Base-by-base conservation (phyloP, 768 basidiomycete genomes). In the Hericium erinaceus region DNA sequence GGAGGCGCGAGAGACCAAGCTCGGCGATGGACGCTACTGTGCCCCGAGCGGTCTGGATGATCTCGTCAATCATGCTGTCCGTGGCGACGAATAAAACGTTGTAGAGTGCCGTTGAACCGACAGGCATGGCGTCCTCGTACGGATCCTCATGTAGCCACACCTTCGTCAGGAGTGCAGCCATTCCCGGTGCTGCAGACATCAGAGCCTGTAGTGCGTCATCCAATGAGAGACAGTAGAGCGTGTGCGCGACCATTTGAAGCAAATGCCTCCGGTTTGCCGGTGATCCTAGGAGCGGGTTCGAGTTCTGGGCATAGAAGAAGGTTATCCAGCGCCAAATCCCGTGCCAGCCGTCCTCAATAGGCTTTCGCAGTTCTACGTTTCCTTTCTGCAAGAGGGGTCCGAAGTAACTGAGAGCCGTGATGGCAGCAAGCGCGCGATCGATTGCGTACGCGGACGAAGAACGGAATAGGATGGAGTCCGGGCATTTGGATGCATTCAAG, bases 311-410 rank as follows among this genome's bases (percentile, higher is more conserved):
- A 63, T 65, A 69, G 46, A 75, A 66, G 62, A 66, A 74, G 1
- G 62, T 63, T 50, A 70, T 69, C 73, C 74, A 74, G 58, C 72
- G 70, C 64, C 68, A 74, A 15, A 72, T 62, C 11, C 68, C 71
- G 1, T 68, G 70, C 73, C 73, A 75, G 4, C 65, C 67, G n/a
- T 64, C 56, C 7, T 64, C 57, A 15, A 72, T 61, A 8, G 58
- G 57, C 15, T 61, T 53, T 20, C 64, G 67, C 48, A 70, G 60
- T 10, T 61, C 50, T 1, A 60, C 61, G 15, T 61, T 51, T 26
- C 64, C 62, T 4, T 26, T 26, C 15, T 60, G 57, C 7, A 71
- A 53, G 39, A 70, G 49, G 40, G 60, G 63, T 11, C 64, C 68
- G 9, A 68, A 54, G 56, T 74, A 72, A 33, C 64, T 61, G 12